These are phyloP conservation scores for Hypholoma fasciculare DNA, from an alignment of 768 basidiomycete species.

Conservation along the genomic window DNA sequence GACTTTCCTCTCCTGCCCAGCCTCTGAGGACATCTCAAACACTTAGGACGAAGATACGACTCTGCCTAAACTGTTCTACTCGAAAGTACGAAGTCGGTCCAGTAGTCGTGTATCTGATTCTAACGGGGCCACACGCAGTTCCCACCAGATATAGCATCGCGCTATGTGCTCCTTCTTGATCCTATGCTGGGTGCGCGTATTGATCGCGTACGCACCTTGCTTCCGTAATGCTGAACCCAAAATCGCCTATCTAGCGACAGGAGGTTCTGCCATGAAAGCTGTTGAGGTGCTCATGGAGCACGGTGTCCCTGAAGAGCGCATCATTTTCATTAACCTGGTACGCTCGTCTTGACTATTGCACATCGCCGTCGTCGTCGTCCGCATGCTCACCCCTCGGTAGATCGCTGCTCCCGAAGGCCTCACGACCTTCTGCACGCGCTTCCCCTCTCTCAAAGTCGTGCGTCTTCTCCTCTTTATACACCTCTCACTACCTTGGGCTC, in stretches of 20 bases:
- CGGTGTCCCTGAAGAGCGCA: constrained; percentile 91
- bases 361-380: too few relatives aligned
- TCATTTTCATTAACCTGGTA: constrained; percentile 93
- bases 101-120: too few relatives aligned
- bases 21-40: not conserved
- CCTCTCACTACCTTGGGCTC: not conserved
- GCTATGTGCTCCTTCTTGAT: constrained; percentile 93
- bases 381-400: constrained; percentile 35
- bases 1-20: not conserved
- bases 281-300: constrained; percentile 92
- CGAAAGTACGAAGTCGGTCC: constrained; percentile 67
- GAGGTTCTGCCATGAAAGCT: constrained; percentile 97
- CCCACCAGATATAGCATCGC: constrained; percentile 84
- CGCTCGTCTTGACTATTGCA: constrained; percentile 16
- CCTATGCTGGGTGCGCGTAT: constrained; percentile 86
- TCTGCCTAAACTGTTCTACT: constrained; percentile 90
- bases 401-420: constrained; percentile 92
- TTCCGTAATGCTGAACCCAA: not conserved
- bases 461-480: constrained; percentile 25
- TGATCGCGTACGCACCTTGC: not conserved
- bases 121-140: constrained; percentile 46
- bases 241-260: constrained; percentile 61
- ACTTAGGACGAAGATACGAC: constrained; percentile 91
- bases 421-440: constrained; percentile 72
- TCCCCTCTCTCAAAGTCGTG: constrained; percentile 77